These are phyloP conservation scores for Saturnispora mendoncae DNA, from an alignment of 805 yeast genomes.

Conservation along the genomic window DNA sequence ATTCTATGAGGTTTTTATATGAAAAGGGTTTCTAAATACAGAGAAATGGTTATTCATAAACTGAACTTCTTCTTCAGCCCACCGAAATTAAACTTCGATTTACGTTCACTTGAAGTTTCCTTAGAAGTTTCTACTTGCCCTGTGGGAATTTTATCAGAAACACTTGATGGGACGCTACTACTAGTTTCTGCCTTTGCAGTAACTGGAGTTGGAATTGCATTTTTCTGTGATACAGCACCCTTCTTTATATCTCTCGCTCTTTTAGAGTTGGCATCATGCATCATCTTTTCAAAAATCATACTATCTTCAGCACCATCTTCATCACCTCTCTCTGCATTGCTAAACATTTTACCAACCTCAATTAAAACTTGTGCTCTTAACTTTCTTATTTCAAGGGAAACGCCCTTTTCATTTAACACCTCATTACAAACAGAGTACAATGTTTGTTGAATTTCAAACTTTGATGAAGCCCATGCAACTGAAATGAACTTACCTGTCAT, in stretches of 20 bases:
- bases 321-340: slow-evolving; percentile 48
- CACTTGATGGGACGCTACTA: no score
- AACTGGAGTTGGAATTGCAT: no score
- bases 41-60: neutral
- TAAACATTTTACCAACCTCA: slow-evolving; percentile 56
- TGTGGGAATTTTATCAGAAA: no score
- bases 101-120: neutral
- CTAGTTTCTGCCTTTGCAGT: no score
- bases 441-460: slow-evolving; percentile 67
- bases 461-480: slow-evolving; percentile 81
- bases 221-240: slow-evolving; percentile 10
- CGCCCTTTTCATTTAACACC: slow-evolving; percentile 50
- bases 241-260: slow-evolving; percentile 25
- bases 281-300: slow-evolving; percentile 52
- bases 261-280: slow-evolving; percentile 27
- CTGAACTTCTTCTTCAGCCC: slow-evolving; percentile 11
- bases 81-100: slow-evolving; percentile 10
- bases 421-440: slow-evolving; percentile 63
- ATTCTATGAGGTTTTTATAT: neutral
- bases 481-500: slow-evolving; percentile 72
- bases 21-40: slow-evolving; percentile 1
- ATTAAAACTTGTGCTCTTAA: slow-evolving; percentile 57
- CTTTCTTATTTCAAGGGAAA: slow-evolving; percentile 36
- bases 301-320: slow-evolving; percentile 70
- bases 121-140: no score